Evolutionary conservation across 2,329 filamentous ascomycete genomes (phyloP).

Genomic region (Botrytis pseudocinerea): DNA sequence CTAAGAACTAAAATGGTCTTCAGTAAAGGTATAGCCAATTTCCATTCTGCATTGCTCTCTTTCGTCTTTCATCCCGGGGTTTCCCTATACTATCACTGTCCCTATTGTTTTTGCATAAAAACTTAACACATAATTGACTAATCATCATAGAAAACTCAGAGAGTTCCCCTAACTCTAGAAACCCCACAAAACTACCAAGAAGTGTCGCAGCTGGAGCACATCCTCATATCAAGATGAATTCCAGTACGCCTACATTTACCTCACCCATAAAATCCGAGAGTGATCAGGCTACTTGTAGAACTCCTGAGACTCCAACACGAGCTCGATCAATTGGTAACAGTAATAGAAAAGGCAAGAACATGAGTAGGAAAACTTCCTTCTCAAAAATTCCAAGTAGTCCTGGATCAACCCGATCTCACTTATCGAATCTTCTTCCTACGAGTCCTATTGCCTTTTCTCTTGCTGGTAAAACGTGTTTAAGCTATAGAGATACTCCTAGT

Average conservation of each 20-base stretch:
- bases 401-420: neutral
- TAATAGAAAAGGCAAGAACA: accelerated
- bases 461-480: accelerated
- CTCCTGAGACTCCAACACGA: neutral
- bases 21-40: neutral
- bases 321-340: neutral
- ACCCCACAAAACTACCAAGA: neutral
- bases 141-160: neutral
- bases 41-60: accelerated
- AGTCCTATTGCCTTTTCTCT: neutral
- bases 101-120: too few species aligned
- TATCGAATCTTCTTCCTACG: neutral
- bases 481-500: too few species aligned
- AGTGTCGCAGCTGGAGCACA: neutral
- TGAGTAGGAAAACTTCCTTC: neutral
- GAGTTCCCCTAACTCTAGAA: neutral
- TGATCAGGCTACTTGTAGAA: neutral
- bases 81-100: too few species aligned
- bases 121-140: too few species aligned
- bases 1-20: neutral
- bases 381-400: neutral
- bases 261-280: neutral
- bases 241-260: neutral
- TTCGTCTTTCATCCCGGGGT: neutral
- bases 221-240: neutral